Percentiles rank a stretch among this genome's conserved stretches.
Conservation (phyloP, 352 stramenopile genomes). For the Phytophthora fragariae region DNA sequence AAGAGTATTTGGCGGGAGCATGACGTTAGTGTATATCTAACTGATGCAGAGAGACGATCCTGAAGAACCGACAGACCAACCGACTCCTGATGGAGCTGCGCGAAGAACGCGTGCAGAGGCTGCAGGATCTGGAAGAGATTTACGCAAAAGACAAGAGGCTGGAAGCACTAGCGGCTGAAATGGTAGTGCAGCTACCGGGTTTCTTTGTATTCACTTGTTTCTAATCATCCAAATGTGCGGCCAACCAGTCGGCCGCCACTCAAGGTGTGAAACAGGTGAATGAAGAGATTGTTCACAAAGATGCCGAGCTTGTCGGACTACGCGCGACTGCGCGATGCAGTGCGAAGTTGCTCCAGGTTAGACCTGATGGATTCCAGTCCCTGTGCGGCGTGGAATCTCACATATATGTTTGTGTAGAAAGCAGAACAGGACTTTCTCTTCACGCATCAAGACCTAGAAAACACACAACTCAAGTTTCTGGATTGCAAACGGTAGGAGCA, state of each 20-base stretch:
- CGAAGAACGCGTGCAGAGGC: conserved; percentile 76
- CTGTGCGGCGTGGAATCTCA: neutral
- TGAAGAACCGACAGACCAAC: conserved; percentile 78
- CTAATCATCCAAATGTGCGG: neutral
- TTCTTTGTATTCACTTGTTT: neutral
- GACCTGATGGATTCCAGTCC: neutral
- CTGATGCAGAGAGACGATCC: conserved; percentile 59
- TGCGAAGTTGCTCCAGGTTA: conserved; percentile 76
- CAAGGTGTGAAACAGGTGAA: conserved; percentile 55
- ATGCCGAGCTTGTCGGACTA: conserved; percentile 70
- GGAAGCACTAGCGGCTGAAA: conserved; percentile 62
- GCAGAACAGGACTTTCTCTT: conserved; percentile 76
- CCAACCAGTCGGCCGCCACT: conserved; percentile 48
- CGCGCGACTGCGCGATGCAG: conserved; percentile 71
- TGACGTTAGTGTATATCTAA: no score
- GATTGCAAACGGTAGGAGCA: conserved; percentile 64
- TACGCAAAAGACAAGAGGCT: conserved; percentile 83
- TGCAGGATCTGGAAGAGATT: conserved; percentile 86
- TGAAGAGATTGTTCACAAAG: conserved; percentile 73
- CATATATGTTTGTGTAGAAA: conserved; percentile 43
- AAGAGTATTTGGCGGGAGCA: neutral
- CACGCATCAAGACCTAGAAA: conserved; percentile 72
- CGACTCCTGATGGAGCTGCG: conserved; percentile 73
- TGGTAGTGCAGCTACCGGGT: conserved; percentile 38
- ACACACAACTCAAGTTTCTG: conserved; percentile 71